phyloP scores from a whole-genome alignment of 2,329 filamentous ascomycete species.

The Magnaporthiopsis incrustans region DNA sequence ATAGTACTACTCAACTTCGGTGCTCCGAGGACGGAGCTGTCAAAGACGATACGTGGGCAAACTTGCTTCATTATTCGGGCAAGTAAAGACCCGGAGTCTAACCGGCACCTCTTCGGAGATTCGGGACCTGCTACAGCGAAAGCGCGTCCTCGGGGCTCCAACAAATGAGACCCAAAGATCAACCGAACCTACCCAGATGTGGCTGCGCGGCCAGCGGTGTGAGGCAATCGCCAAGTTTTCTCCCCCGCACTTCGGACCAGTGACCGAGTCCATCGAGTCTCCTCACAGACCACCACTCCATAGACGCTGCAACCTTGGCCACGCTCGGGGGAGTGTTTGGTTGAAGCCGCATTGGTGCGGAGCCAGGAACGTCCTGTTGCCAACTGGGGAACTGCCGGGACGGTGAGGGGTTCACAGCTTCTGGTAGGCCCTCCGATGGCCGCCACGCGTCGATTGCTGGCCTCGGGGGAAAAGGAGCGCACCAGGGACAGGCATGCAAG shows the following conservation, averaged over 20 bases:
- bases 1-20: neutral
- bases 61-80: neutral
- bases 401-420: no score
- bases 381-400: no score
- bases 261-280: neutral
- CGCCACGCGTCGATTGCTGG: neutral
- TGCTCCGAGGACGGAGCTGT: neutral
- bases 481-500: neutral
- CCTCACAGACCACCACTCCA: neutral
- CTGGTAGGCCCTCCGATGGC: neutral
- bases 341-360: neutral
- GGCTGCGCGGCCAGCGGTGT: neutral
- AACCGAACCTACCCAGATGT: neutral
- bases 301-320: neutral
- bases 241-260: neutral
- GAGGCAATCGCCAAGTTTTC: neutral
- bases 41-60: neutral
- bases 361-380: neutral
- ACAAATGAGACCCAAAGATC: no score
- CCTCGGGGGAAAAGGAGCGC: neutral
- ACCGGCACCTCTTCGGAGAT: neutral
- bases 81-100: neutral
- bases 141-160: no score
- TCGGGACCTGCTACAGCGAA: neutral
- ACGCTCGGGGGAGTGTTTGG: neutral